Evolutionary conservation across 2,329 filamentous ascomycete species (phyloP).

Genomic region (Cadophora malorum): DNA sequence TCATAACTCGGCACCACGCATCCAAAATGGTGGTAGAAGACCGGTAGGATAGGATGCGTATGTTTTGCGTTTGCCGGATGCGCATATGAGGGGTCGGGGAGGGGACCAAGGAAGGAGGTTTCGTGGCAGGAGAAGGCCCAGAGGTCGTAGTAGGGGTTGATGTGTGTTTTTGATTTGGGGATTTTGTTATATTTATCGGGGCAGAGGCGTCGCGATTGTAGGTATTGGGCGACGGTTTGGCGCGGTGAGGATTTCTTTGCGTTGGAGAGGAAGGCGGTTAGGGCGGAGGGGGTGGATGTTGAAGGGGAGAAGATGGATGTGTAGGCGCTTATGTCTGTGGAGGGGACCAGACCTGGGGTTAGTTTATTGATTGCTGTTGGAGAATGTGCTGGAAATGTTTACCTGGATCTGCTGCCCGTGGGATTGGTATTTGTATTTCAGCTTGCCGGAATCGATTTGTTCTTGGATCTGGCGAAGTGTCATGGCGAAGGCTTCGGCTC

Average conservation of each 20-base stretch:
- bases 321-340: slow-evolving; percentile 69
- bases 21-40: slow-evolving; percentile 81
- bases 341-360: slow-evolving; percentile 27
- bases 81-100: slow-evolving; percentile 54
- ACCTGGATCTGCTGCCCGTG: slow-evolving; percentile 36
- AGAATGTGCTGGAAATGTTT: neutral
- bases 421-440: slow-evolving; percentile 39
- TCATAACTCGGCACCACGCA: slow-evolving; percentile 75
- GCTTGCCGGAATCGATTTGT: slow-evolving; percentile 25
- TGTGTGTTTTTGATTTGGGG: slow-evolving; percentile 54
- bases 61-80: slow-evolving; percentile 55
- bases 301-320: slow-evolving; percentile 68
- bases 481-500: slow-evolving; percentile 40
- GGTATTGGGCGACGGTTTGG: slow-evolving; percentile 59
- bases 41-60: slow-evolving; percentile 72
- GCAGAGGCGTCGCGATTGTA: slow-evolving; percentile 59
- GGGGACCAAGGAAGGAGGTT: slow-evolving; percentile 66
- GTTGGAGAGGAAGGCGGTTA: slow-evolving; percentile 68
- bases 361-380: slow-evolving; percentile 31
- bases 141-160: slow-evolving; percentile 72
- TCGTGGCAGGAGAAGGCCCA: slow-evolving; percentile 69
- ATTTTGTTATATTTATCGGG: slow-evolving; percentile 47
- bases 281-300: slow-evolving; percentile 64
- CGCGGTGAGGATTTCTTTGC: slow-evolving; percentile 70
- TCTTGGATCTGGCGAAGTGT: slow-evolving; percentile 36